Base-by-base conservation (phyloP, 1,284 basidiomycete genomes). In the Wolfiporia cocos region DNA sequence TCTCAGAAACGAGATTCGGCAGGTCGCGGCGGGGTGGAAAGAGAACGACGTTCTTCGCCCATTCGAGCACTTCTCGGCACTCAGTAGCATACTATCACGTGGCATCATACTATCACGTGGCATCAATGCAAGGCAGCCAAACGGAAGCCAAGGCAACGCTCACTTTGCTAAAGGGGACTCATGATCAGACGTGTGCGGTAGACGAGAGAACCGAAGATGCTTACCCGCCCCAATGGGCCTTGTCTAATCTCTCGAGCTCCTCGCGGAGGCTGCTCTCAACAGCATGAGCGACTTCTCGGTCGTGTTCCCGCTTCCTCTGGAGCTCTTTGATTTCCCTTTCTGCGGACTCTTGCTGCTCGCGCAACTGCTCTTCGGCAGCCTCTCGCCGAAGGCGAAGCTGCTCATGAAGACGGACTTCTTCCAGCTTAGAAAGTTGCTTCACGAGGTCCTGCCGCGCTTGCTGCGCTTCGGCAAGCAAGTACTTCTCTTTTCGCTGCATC, bases 141-240 rank as follows among this genome's bases (percentile, higher is more conserved):
- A 12, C 17, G 21, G 28, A 37, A 12, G 15, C 17, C 11, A 20
- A 5, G 41, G 39, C 24, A 11, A 29, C 41, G 57, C 66, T 62
- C 46, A 69, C 67, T 69, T 68, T 67, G 42, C 67, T 69, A 51
- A 12, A 52, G 43, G 11, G 17, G n/a, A n/a, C n/a, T n/a, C n/a
- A n/a, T n/a, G 36, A 30, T 49, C 38, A 49, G 48, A 39, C 43
- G 23, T 19, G 30, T 12, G 23, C 35, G 12, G 11, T 15, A 15
- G 42, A 17, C 4, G 11, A n/a, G 11, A 29, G 30, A 38, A 23
- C 23, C 9, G 5, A 7, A 5, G 20, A 12, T 9, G 49, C 65
- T 51, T 47, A 70, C 68, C 51, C 44, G 55, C 54, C 65, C 67
- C 67, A 69, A 43, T 62, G n/a, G n/a, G n/a, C 61, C n/a, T 35